Evolutionary conservation across 176 grass and related monocot genomes (phyloP), one percentile per base, ranked within the genome.

Genomic region (Hordeum vulgare): DNA sequence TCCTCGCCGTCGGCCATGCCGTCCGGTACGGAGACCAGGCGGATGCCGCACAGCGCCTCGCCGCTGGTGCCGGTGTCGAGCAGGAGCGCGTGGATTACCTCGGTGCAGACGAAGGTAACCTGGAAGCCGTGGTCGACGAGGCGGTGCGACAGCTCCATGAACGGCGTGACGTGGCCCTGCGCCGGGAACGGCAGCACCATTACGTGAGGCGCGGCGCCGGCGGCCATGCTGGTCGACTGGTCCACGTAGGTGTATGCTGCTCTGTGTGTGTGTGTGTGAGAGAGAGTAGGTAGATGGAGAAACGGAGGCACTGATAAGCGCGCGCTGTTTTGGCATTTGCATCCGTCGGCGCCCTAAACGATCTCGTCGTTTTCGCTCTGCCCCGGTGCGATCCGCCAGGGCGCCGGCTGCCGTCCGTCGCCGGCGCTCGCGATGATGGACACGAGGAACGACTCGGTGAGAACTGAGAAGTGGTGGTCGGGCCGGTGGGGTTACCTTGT

Each of bases 81-180:
- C 3, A 95, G 61, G n/a, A 84, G 66, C 41, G 13, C 80, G 51
- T 93, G 88, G 88, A 87, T 58, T 27, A 96, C 80, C 56, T 90
- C 87, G 23, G 93, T 95, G 87, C 92, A 92, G 64, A 92, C 37
- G 67, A 95, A 92, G 82, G 90, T 95, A 56, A 95, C 85, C 79
- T 95, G 86, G 90, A 95, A 88, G 29, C 90, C 70, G 14, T 11
- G 70, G 3, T 73, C 70, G 70, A 73, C 70, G 13, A 73, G 70
- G 41, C 41, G 70, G 90, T 95, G 93, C 37, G 90, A 86, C 68
- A 92, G 88, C 74, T 92, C 93, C 93, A 95, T 92, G 39, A 95
- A 29, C 27, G 93, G 93, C 10, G 82, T 83, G 27, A 92, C 85
- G 69, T 95, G 93, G 51, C 90, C 93, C 84, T 95, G 93, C 72